Base-by-base conservation (phyloP, 2,329 filamentous ascomycete species). In the Drechmeria coniospora region DNA sequence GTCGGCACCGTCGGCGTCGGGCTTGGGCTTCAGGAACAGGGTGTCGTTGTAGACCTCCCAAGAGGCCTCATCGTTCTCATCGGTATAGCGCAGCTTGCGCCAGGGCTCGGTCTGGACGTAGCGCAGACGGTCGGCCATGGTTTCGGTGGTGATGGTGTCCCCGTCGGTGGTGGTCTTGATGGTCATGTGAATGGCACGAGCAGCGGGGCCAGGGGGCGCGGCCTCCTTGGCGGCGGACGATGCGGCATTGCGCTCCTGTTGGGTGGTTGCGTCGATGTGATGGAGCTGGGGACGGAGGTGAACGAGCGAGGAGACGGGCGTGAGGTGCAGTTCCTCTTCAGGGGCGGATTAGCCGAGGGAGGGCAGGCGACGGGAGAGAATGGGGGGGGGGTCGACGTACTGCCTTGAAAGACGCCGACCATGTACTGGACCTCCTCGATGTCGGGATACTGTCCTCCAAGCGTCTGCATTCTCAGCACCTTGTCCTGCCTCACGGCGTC, bases 221-320 rank as follows among this genome's bases (percentile, higher is more conserved):
- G 47, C 38, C 15, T 53, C 50, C 30, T 51, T 49, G 50, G 54
- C 44, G 17, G 51, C 50, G 11, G 47, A 40, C 28, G 46, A 44
- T 48, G 57, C 44, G 20, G 56, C 53, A 26, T 53, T 51, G 23
- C 62, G 60, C 20, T 79, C 72, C 31, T 81, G 66, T 43, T 94
- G 83, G 25, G 76, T 64, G 25, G 74, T 56, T 4, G 90, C 87
- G 54, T 95, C 90, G 40, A 95, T 65, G 55, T 95, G 84, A 54
- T 93, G 83, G 35, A 92, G 79, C 45, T 94, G 82, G 0, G 90
- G 84, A 4, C 86, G 79, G 45, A 98, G 73, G 47, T 92, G 82
- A 23, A 92, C 79, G 24, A 93, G 71, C 2, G 81, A 78, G 22
- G 77, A 74, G 25, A 92, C 70, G 15, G 79, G 80, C 1, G 83